phyloP scores from a whole-genome alignment of 176 grass and related monocot genomes.

The Oropetium thomaeum region DNA sequence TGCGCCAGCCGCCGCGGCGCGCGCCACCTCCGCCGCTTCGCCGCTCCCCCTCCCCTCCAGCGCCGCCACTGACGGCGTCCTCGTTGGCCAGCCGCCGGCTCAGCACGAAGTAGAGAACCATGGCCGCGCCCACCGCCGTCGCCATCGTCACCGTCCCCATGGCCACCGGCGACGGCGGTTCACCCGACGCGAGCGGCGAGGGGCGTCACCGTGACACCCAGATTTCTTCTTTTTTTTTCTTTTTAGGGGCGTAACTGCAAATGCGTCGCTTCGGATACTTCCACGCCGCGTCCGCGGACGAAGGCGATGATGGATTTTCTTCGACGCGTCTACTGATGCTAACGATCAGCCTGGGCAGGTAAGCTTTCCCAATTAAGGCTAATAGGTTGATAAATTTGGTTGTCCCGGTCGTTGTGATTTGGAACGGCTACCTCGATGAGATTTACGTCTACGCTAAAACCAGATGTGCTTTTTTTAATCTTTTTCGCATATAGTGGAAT shows the following conservation, averaged over 20 bases:
- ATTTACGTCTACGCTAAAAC: not conserved
- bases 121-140: slow-evolving; percentile 82
- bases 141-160: slow-evolving; percentile 93
- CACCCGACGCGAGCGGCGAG: not conserved
- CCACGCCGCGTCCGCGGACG: not conserved
- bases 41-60: slow-evolving; percentile 15
- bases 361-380: slow-evolving; percentile 17
- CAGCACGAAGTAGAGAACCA: slow-evolving; percentile 82
- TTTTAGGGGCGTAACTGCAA: slow-evolving; percentile 22
- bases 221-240: not conserved
- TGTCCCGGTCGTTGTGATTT: not conserved
- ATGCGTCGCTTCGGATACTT: slow-evolving; percentile 5
- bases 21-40: slow-evolving; percentile 50
- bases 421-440: not conserved
- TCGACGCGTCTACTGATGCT: slow-evolving; percentile 17
- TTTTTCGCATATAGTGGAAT: not conserved
- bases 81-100: slow-evolving; percentile 51
- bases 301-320: not conserved
- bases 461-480: not conserved
- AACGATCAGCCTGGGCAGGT: not conserved
- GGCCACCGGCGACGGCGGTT: not conserved
- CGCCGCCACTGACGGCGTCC: slow-evolving; percentile 35
- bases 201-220: not conserved
- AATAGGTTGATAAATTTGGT: not conserved
- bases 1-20: slow-evolving; percentile 56